A percentile compares a stretch with the other conserved stretches of the same genome.
Evolutionary conservation across 1,284 basidiomycete genomes (phyloP).

Genomic region (Trichosporon sp.): DNA sequence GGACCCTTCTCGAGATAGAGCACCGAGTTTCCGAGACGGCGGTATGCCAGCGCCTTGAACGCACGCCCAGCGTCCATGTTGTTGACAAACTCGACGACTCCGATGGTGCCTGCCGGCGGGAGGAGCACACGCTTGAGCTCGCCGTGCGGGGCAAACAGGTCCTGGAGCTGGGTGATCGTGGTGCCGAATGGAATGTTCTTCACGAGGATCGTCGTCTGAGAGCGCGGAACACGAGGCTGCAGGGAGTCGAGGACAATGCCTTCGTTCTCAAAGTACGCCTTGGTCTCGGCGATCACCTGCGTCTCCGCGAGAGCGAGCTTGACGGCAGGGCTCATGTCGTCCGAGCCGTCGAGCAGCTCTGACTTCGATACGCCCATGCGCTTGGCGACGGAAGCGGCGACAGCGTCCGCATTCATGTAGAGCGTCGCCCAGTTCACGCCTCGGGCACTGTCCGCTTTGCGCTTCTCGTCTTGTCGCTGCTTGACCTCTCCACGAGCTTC

Average conservation of each 20-base stretch:
- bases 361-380: conserved; percentile 77
- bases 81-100: conserved; percentile 78
- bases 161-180: conserved; percentile 63
- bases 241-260: conserved; percentile 53
- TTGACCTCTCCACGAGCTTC: conserved; percentile 65
- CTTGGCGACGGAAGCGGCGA: conserved; percentile 73
- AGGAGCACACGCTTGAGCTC: conserved; percentile 70
- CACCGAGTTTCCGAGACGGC: conserved; percentile 79
- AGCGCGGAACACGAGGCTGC: conserved; percentile 53
- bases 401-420: conserved; percentile 96
- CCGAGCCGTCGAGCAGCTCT: conserved; percentile 60
- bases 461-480: conserved; percentile 57
- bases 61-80: conserved; percentile 65
- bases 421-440: conserved; percentile 95
- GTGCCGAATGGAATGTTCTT: conserved; percentile 98
- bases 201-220: conserved; percentile 79
- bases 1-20: conserved; percentile 93
- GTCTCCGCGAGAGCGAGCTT: conserved; percentile 91
- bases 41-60: conserved; percentile 78
- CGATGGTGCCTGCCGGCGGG: conserved; percentile 89
- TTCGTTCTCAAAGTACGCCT: conserved; percentile 68
- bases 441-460: conserved; percentile 66
- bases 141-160: conserved; percentile 74
- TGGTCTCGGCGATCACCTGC: conserved; percentile 91
- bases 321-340: conserved; percentile 60